Evolutionary conservation across 352 stramenopile genomes (phyloP).

Genomic region (Phytophthora sp.): DNA sequence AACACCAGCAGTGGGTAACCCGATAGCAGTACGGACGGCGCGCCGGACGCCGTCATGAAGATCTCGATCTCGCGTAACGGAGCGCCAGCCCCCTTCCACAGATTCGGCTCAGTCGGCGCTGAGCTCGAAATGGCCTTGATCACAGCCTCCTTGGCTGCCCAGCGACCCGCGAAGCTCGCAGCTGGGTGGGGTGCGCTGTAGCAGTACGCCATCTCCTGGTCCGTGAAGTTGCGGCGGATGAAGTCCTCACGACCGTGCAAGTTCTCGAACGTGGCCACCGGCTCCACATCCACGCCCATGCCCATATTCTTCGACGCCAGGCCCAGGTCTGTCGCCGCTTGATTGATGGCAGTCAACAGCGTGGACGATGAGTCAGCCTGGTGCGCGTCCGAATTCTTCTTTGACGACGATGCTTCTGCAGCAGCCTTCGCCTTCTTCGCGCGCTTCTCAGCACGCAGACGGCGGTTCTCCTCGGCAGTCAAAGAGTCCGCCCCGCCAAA

Average conservation of each 20-base stretch:
- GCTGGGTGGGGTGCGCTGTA: slow-evolving; percentile 78
- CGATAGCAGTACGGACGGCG: slow-evolving; percentile 77
- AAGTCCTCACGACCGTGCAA: slow-evolving; percentile 82
- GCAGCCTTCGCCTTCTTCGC: slow-evolving; percentile 55
- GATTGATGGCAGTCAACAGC: slow-evolving; percentile 63
- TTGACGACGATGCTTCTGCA: slow-evolving; percentile 19
- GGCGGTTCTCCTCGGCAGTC: slow-evolving; percentile 40
- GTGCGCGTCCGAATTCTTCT: slow-evolving; percentile 25
- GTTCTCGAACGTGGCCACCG: slow-evolving; percentile 84
- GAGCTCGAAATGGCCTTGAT: slow-evolving; percentile 91
- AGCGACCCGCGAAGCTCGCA: slow-evolving; percentile 86
- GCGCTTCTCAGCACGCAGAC: slow-evolving; percentile 45
- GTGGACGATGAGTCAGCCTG: slow-evolving; percentile 43
- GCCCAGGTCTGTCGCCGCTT: slow-evolving; percentile 56
- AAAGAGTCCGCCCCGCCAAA: slow-evolving; percentile 59
- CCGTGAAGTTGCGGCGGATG: slow-evolving; percentile 89
- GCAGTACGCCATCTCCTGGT: slow-evolving; percentile 89
- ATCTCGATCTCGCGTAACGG: slow-evolving; percentile 88
- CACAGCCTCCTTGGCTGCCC: slow-evolving; percentile 90
- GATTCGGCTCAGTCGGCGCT: slow-evolving; percentile 61
- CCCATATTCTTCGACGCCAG: slow-evolving; percentile 60
- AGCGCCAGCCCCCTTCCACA: slow-evolving; percentile 77
- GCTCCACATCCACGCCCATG: slow-evolving; percentile 86
- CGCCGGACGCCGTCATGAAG: slow-evolving; percentile 77
- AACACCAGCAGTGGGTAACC: slow-evolving; percentile 82